These are phyloP conservation scores for Pholiota microspora DNA, from an alignment of 768 basidiomycete species.

Conservation along the genomic window DNA sequence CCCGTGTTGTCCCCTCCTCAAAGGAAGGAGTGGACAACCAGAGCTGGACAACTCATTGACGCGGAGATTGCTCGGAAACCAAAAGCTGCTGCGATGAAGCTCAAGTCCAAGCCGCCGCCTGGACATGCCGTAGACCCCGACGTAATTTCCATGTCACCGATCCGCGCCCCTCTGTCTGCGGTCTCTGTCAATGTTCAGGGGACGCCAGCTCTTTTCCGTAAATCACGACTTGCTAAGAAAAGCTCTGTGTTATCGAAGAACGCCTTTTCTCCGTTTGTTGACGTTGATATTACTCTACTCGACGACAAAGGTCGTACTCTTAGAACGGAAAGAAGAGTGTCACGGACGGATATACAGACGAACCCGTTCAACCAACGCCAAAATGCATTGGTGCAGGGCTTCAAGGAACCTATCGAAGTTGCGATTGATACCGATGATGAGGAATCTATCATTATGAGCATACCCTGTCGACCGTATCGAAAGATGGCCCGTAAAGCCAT, in stretches of 20 bases:
- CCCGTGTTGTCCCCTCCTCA: constrained; percentile 33
- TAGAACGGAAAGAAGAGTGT: constrained; percentile 59
- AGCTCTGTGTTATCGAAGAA: constrained; percentile 31
- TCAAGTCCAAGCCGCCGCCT: constrained; percentile 14
- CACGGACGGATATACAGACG: constrained; percentile 39
- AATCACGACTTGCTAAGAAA: constrained; percentile 17
- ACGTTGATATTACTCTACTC: constrained; percentile 66
- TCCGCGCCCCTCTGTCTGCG: constrained; percentile 31
- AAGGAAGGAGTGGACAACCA: constrained; percentile 29
- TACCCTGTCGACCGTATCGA: constrained; percentile 26
- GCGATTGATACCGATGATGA: constrained; percentile 21
- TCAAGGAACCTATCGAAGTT: neutral
- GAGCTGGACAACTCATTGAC: constrained; percentile 31
- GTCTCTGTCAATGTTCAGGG: constrained; percentile 30
- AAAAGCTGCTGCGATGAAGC: constrained; percentile 12
- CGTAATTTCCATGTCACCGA: constrained; percentile 20
- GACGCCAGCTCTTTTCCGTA: constrained; percentile 35
- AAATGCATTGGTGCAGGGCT: constrained; percentile 3
- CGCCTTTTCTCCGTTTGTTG: constrained; percentile 47
- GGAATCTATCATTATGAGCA: constrained; percentile 15
- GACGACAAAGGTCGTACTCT: constrained; percentile 59
- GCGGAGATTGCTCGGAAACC: constrained; percentile 10
- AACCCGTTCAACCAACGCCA: constrained; percentile 25
- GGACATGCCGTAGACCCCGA: constrained; percentile 10
- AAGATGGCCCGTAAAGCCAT: constrained; percentile 27